Conservation (phyloP, 108 stramenopile genomes). For the Nannochloropsis gaditana region DNA sequence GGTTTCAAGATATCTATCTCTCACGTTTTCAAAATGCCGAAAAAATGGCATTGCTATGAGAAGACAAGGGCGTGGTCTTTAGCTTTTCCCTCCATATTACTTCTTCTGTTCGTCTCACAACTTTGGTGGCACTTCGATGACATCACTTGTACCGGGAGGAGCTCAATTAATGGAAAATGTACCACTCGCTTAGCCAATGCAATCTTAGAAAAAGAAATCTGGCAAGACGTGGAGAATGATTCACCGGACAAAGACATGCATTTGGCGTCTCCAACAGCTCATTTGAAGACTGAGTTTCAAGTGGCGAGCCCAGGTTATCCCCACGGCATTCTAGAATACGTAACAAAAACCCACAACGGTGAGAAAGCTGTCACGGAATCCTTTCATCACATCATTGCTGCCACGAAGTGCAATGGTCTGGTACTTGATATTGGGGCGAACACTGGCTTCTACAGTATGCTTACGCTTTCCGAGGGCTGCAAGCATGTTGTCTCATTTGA, state of each 20-base stretch:
- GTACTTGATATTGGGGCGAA: not conserved
- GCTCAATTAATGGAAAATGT: not conserved
- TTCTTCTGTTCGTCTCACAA: too few relatives aligned
- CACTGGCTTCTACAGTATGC: not conserved
- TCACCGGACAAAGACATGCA: not conserved
- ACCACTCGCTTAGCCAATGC: not conserved
- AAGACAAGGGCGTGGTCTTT: too few relatives aligned
- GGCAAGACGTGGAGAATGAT: not conserved
- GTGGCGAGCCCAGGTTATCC: not conserved
- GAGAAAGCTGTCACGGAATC: not conserved
- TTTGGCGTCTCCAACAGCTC: not conserved
- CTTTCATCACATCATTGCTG: not conserved
- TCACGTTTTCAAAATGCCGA: too few relatives aligned
- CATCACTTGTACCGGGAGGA: not conserved
- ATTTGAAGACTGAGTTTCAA: not conserved
- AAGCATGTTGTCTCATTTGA: not conserved
- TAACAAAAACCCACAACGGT: not conserved
- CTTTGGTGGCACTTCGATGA: too few relatives aligned
- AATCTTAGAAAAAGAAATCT: not conserved
- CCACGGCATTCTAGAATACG: not conserved
- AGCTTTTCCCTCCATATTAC: too few relatives aligned
- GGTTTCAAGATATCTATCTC: too few relatives aligned
- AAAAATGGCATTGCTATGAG: too few relatives aligned
- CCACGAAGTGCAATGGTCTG: not conserved
- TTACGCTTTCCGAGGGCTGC: not conserved